Evolutionary conservation across 2,329 filamentous ascomycete species (phyloP), one percentile per base, ranked within the genome.

Genomic region (Xylaria digitata): DNA sequence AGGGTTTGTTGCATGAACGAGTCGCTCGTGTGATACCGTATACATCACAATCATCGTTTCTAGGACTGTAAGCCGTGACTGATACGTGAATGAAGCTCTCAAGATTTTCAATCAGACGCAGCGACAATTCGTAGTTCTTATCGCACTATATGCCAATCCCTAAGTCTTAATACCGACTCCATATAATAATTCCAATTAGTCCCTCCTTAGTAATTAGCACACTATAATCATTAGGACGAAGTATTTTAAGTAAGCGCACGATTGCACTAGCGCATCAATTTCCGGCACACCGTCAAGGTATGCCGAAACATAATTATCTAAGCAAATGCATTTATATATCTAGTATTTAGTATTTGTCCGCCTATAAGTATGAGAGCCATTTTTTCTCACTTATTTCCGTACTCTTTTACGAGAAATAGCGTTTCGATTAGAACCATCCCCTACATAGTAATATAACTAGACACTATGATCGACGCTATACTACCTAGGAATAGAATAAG

Each of bases 181-280:
- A 17, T 23, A 17, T 23, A 17, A n/a, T 23, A 26, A 42, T 26
- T 21, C 34, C 42, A 55, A 23, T 21, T 11, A 53, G 19, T 37
- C n/a, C 32, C 7, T 30, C 30, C 34, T 30, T 23, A 54, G n/a
- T 54, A 40, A 40, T 40, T 40, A 54, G 40, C 5, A 26, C 26
- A 26, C 26, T 52, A 52, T 52, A 52, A 52, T 8, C n/a, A n/a
- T n/a, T n/a, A n/a, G 30, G 50, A 9, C 15, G 32, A 11, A 11
- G n/a, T 43, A 30, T 23, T n/a, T 30, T 55, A 11, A 13, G 52
- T 55, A 11, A 13, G 52, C 53, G 37, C 21, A 45, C 21, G 52
- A 42, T 55, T 30, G 13, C 6, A n/a, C 37, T 55, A 55, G 53
- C 21, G 53, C 37, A 30, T 6, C n/a, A 55, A 55, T 43, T 43